phyloP scores from a whole-genome alignment of 192 early-diverging fungal species.

The Coemansia sp. region DNA sequence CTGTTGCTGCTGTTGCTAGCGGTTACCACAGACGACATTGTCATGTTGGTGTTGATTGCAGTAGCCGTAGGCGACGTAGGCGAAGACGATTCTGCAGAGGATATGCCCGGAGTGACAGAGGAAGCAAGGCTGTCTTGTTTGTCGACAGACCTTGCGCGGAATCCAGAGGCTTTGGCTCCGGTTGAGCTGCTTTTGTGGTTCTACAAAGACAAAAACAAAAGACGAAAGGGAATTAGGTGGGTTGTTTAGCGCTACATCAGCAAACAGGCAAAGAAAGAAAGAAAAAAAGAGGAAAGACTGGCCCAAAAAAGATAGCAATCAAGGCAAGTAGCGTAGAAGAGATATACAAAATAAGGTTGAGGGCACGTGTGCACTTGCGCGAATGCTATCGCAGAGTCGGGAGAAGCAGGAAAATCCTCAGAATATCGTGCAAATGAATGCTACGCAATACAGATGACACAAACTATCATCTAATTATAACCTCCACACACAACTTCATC shows the following conservation, averaged over 20 bases:
- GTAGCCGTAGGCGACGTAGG: constrained; percentile 7
- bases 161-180: background rate
- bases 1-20: constrained; percentile 4
- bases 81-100: constrained; percentile 2
- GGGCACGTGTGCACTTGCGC: constrained; percentile 5
- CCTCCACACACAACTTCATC: background rate
- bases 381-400: background rate
- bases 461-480: background rate
- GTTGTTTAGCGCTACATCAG: background rate
- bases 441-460: too few relatives aligned
- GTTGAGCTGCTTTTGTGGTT: background rate
- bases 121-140: background rate
- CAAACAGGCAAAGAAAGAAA: background rate
- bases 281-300: too few relatives aligned
- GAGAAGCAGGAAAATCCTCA: background rate
- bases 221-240: too few relatives aligned
- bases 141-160: background rate
- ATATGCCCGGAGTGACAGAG: background rate
- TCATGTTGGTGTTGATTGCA: background rate
- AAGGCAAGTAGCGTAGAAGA: background rate
- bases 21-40: constrained; percentile 3
- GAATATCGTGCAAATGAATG: background rate
- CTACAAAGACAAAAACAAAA: background rate
- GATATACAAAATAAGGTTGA: background rate
- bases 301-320: too few relatives aligned